Percentiles rank a stretch among this genome's conserved stretches.
These are phyloP conservation scores for Epipyxis sp. DNA, from an alignment of 108 stramenopile species.

Conservation along the genomic window DNA sequence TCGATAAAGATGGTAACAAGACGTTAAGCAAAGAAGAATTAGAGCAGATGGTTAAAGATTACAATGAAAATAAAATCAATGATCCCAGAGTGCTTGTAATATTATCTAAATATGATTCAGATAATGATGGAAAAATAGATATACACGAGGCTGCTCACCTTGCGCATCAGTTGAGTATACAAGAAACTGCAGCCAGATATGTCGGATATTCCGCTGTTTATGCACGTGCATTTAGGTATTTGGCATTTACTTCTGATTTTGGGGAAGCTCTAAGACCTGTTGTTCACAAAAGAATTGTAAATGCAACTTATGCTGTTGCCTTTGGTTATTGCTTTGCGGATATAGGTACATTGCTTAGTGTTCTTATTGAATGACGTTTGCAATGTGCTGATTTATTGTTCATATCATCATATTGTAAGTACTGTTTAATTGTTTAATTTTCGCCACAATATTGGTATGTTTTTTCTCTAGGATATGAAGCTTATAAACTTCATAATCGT, in stretches of 20 bases:
- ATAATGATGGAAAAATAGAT: background rate
- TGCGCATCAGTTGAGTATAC: background rate
- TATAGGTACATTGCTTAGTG: too few species aligned
- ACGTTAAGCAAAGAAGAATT: background rate
- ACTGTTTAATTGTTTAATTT: too few species aligned
- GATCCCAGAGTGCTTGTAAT: background rate
- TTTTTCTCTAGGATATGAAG: slow-evolving; percentile 9
- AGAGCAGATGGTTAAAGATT: background rate
- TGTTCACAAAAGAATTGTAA: background rate
- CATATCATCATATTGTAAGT: too few species aligned
- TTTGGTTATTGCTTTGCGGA: slow-evolving; percentile 19
- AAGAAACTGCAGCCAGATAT: slow-evolving; percentile 1
- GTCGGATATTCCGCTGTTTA: background rate
- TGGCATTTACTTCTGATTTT: slow-evolving; percentile 17
- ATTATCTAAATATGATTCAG: background rate
- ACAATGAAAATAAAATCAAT: slow-evolving; percentile 10
- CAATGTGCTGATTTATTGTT: too few species aligned
- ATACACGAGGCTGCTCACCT: background rate
- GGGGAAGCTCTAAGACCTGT: slow-evolving; percentile 24
- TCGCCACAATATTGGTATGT: too few species aligned
- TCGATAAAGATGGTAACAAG: background rate
- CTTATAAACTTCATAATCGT: background rate
- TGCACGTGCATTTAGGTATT: background rate
- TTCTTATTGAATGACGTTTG: too few species aligned
- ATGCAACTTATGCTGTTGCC: background rate